Evolutionary conservation across 78 protist genomes (phyloP), one percentile per base, ranked within the genome.

Genomic region (Ministeria vibrans): DNA sequence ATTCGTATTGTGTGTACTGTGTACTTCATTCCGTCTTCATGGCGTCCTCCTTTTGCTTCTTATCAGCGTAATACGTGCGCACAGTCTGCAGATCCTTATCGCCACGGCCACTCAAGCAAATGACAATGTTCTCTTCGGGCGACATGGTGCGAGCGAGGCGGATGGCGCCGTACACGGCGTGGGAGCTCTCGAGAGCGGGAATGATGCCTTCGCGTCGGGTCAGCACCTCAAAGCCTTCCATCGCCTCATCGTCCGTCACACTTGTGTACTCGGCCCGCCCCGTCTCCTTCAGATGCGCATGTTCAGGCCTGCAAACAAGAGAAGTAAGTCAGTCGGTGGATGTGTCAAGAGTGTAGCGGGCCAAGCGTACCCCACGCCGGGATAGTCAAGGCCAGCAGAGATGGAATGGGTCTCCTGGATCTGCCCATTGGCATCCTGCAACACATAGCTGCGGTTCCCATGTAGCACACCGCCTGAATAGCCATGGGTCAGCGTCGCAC

Each of bases 291-390:
- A 91, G 87, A 62, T 7, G 64, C n/a, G 95, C 87, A 79, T 94
- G 97, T 80, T 91, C 92, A 2, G 97, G 97, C 23, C n/a, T n/a
- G n/a, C n/a, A n/a, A n/a, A n/a, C n/a, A n/a, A n/a, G n/a, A n/a
- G n/a, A n/a, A n/a, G n/a, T n/a, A n/a, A n/a, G n/a, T n/a, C n/a
- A n/a, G n/a, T n/a, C n/a, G n/a, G n/a, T n/a, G n/a, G n/a, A n/a
- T n/a, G n/a, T n/a, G n/a, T n/a, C n/a, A n/a, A n/a, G n/a, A n/a
- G n/a, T n/a, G n/a, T n/a, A n/a, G n/a, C n/a, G n/a, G n/a, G n/a
- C n/a, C n/a, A n/a, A n/a, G n/a, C n/a, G n/a, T n/a, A n/a, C n/a
- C 95, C 94, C 1, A 94, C 97, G 11, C 93, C 94, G 0, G 92
- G 95, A 32, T 91, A 91, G 66, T 91, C 95, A 13, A 91, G 74